Percentiles rank a stretch among this genome's conserved stretches.
Evolutionary conservation across 2,329 filamentous ascomycete genomes (phyloP).

Genomic region (Chaetothyriales sp.): DNA sequence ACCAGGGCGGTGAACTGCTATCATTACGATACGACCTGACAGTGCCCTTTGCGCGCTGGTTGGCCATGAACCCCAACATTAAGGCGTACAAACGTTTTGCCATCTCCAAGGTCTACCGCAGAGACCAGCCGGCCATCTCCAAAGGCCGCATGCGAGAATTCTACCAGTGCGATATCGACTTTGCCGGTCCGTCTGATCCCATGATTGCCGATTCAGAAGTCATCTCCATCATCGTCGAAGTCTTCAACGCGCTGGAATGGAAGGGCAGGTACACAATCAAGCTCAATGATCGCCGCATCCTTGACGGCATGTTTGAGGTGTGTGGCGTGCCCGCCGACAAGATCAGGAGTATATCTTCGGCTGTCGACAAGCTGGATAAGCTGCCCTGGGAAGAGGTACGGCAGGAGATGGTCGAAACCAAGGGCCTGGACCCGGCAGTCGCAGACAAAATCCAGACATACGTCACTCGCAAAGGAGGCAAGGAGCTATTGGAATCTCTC

Average conservation of each 20-base stretch:
- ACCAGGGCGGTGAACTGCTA: conserved; percentile 73
- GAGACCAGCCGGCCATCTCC: conserved; percentile 71
- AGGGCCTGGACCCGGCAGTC: conserved; percentile 59
- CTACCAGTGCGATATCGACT: conserved; percentile 95
- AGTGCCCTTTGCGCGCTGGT: conserved; percentile 79
- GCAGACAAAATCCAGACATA: conserved; percentile 81
- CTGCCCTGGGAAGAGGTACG: conserved; percentile 76
- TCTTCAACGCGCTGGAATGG: conserved; percentile 69
- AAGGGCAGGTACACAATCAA: conserved; percentile 69
- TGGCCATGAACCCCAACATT: conserved; percentile 75
- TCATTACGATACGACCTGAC: conserved; percentile 78
- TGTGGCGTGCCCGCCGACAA: conserved; percentile 78
- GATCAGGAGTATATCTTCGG: conserved; percentile 76
- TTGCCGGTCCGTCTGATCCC: conserved; percentile 61
- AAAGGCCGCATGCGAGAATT: conserved; percentile 92
- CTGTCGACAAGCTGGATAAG: conserved; percentile 94
- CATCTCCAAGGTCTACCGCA: conserved; percentile 79
- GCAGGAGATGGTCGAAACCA: conserved; percentile 86
- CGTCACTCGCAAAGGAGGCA: conserved; percentile 60
- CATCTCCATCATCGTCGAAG: conserved; percentile 66
- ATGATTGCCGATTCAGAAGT: conserved; percentile 92
- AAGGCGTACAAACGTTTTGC: conserved; percentile 86
- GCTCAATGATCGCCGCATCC: conserved; percentile 84
- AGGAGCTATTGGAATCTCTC: conserved; percentile 58
- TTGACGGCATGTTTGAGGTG: conserved; percentile 83